phyloP scores from a whole-genome alignment of 768 basidiomycete genomes.

The Lactifluus echinatus region DNA sequence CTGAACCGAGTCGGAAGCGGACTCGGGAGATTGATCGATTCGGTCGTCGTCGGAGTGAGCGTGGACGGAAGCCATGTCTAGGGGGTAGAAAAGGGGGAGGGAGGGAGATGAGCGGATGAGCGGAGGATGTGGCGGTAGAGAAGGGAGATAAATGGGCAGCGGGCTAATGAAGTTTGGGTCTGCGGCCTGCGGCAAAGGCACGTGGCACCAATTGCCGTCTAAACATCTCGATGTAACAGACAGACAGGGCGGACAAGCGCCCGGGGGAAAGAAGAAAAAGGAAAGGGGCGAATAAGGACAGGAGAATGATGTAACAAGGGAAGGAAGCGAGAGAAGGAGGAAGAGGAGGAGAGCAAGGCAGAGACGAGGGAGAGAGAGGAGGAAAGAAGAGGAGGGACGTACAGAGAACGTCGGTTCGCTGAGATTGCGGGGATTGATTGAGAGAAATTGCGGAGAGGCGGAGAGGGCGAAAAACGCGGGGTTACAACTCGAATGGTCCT shows the following conservation, averaged over 20 bases:
- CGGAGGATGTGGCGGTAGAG: slow-evolving; percentile 19
- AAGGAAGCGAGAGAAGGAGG: neutral
- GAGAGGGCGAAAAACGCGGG: slow-evolving; percentile 20
- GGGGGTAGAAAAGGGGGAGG: neutral
- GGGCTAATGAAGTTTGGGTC: slow-evolving; percentile 14
- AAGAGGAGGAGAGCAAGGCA: neutral
- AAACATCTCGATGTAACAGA: neutral
- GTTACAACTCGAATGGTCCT: slow-evolving; percentile 19
- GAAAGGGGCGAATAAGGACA: neutral
- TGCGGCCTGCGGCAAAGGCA: slow-evolving; percentile 9
- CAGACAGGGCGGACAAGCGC: slow-evolving; percentile 16
- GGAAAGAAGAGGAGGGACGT: slow-evolving; percentile 1
- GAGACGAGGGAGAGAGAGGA: neutral
- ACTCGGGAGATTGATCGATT: slow-evolving; percentile 25
- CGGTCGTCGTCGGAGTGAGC: slow-evolving; percentile 31
- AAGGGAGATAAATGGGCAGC: slow-evolving; percentile 16
- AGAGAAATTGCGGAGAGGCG: slow-evolving; percentile 20
- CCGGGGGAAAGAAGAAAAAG: neutral
- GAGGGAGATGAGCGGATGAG: slow-evolving; percentile 3
- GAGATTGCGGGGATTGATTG: slow-evolving; percentile 21
- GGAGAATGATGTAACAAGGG: neutral
- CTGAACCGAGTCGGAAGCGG: slow-evolving; percentile 29
- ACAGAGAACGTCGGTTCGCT: slow-evolving; percentile 19
- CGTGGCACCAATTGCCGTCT: slow-evolving; percentile 16
- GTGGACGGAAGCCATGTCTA: slow-evolving; percentile 19